Percentiles rank a stretch among this genome's conserved stretches.
Conservation (phyloP, 768 basidiomycete genomes). For the Sporobolomyces pararoseus region DNA sequence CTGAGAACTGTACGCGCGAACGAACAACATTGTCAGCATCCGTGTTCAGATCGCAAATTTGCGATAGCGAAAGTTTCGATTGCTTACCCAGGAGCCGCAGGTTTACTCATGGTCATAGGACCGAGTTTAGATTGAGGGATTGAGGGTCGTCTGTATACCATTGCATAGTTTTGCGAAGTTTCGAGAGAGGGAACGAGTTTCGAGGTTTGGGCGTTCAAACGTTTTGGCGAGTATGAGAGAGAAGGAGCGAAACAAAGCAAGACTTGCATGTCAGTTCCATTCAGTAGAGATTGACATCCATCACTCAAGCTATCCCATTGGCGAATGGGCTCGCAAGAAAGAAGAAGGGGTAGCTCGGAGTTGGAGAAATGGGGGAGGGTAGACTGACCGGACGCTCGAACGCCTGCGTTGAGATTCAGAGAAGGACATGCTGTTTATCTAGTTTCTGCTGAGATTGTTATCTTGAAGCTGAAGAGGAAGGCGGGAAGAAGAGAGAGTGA, state of each 20-base stretch:
- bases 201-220: background rate
- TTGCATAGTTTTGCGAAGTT: too few species aligned
- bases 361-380: background rate
- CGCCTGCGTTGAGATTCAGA: constrained; percentile 19
- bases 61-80: too few species aligned
- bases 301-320: too few species aligned
- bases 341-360: too few species aligned
- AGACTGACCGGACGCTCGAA: constrained; percentile 21
- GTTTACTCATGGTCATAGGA: constrained; percentile 26
- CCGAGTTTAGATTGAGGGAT: constrained; percentile 27
- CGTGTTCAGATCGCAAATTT: background rate
- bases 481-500: background rate
- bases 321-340: too few species aligned
- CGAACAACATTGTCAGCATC: background rate
- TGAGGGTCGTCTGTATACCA: constrained; percentile 26
- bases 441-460: background rate
- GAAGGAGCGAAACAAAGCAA: background rate
- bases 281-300: too few species aligned
- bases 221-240: too few species aligned
- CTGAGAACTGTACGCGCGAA: background rate
- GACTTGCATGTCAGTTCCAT: too few species aligned
- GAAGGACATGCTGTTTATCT: constrained; percentile 10
- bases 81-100: constrained; percentile 33
- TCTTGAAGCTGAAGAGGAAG: background rate
- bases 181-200: background rate